phyloP scores from a whole-genome alignment of 1,284 basidiomycete species.

The Apiotrichum laibachii region DNA sequence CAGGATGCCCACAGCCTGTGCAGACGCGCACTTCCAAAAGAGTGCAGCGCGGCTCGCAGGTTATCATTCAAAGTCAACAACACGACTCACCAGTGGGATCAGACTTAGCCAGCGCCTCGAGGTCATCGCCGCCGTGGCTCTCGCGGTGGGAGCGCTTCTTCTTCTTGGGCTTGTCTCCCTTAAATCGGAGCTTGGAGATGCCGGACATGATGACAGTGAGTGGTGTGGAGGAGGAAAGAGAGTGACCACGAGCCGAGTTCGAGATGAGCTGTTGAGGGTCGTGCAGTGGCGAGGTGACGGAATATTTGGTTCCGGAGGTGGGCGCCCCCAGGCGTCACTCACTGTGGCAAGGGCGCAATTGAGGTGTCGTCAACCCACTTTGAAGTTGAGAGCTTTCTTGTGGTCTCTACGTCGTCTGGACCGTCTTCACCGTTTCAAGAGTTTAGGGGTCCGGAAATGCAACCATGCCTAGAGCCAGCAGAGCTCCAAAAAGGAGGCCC shows the following conservation, averaged over 20 bases:
- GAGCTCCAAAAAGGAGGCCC: no score
- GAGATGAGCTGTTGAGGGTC: neutral
- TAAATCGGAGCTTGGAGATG: conserved; percentile 53
- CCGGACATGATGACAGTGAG: conserved; percentile 20
- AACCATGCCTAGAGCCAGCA: no score
- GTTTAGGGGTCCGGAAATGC: no score
- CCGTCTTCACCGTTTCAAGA: no score
- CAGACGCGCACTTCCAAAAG: neutral
- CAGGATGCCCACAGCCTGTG: neutral
- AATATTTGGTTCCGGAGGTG: neutral
- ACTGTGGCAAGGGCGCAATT: neutral
- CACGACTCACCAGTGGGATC: conserved; percentile 41
- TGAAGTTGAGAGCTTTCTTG: no score
- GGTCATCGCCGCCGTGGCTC: conserved; percentile 26
- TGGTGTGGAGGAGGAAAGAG: neutral
- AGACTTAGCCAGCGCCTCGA: conserved; percentile 40
- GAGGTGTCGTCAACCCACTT: no score
- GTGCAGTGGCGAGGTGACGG: neutral
- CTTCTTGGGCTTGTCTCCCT: conserved; percentile 55
- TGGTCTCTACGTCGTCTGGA: no score
- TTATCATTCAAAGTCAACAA: neutral
- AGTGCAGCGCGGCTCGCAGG: no score
- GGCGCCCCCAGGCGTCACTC: neutral
- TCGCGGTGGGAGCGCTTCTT: conserved; percentile 52
- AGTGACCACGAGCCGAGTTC: neutral